A percentile compares a stretch with the other conserved stretches of the same genome.
These are phyloP conservation scores for Lotus japonicus DNA, from an alignment of 306 rosid species.

Conservation along the genomic window DNA sequence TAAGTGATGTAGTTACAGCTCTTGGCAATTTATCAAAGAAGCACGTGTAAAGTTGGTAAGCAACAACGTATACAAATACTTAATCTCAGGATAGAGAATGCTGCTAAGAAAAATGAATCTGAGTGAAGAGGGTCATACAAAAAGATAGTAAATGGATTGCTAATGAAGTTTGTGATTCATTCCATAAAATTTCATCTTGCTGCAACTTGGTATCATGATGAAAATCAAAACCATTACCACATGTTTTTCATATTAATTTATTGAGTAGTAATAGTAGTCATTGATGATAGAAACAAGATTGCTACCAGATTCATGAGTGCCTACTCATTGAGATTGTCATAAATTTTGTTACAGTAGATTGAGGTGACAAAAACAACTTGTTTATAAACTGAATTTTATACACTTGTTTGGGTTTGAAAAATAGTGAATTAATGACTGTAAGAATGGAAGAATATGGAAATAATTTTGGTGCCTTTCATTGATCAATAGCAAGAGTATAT, in stretches of 20 bases:
- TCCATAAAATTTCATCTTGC: slow-evolving; percentile 4
- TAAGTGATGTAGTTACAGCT: slow-evolving; percentile 84
- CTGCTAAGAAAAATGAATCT: slow-evolving; percentile 17
- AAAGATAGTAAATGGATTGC: background rate
- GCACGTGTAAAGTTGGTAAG: slow-evolving; percentile 12
- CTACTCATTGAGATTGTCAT: background rate
- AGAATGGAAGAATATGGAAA: no score
- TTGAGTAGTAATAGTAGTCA: background rate
- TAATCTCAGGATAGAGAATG: background rate
- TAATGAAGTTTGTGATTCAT: slow-evolving; percentile 13
- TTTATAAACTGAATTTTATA: background rate
- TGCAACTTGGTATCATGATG: background rate
- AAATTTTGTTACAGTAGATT: background rate
- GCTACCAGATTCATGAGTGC: background rate
- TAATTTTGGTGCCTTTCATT: no score
- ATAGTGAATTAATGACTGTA: background rate
- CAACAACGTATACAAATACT: background rate
- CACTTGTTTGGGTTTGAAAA: background rate
- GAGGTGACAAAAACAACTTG: background rate
- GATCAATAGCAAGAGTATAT: no score
- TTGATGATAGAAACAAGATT: background rate
- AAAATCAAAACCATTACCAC: background rate
- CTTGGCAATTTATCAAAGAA: slow-evolving; percentile 40
- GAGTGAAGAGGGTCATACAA: slow-evolving; percentile 11
- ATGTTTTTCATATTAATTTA: background rate